Base-by-base conservation (phyloP, 768 basidiomycete species). In the Pisolithus orientalis region DNA sequence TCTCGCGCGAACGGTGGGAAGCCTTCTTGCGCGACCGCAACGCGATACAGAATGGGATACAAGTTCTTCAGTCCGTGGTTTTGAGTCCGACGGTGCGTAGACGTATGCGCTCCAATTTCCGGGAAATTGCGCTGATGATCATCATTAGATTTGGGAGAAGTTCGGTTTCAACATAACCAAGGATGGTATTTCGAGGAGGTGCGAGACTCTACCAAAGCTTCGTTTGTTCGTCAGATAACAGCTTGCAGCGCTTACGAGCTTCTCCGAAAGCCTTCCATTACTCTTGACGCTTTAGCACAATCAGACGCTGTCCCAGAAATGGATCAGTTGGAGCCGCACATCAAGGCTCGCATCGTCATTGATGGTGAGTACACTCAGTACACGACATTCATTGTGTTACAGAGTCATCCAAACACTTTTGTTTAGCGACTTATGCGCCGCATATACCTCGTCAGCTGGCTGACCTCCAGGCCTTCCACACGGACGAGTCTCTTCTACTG, bases 401-500 rank as follows among this genome's bases (percentile, higher is more conserved):
- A 34, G 9, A 45, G 29, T 31, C 45, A 51, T 44, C n/a, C 21
- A 10, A 1, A 13, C 9, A 24, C 49, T n/a, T 34, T 11, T 34
- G 13, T 34, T 27, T 50, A 88, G 86, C 80, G 0, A 74, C 71
- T 39, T 90, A 90, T 57, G 71, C 72, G 32, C 74, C 78, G 0
- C 83, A 87, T 59, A 72, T 91, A 5, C 60, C 65, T 14, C 81
- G 92, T 5, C 92, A 94, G 72, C 75, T 77, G 46, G 85, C 85
- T 2, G 90, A 94, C 61, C 66, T 94, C 4, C 76, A 77, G 1
- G 72, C 77, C 11, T 94, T 94, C 70, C 72, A 82, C 59, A 78
- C 83, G 49, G 90, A 94, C 53, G 91, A 94, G 63, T 74, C 77
- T 13, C 75, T 94, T 21, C 43, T 74, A 25, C 78, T 94, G 24